Evolutionary conservation across 2,329 filamentous ascomycete genomes (phyloP).

Genomic region (Colletotrichum orchidophilum): DNA sequence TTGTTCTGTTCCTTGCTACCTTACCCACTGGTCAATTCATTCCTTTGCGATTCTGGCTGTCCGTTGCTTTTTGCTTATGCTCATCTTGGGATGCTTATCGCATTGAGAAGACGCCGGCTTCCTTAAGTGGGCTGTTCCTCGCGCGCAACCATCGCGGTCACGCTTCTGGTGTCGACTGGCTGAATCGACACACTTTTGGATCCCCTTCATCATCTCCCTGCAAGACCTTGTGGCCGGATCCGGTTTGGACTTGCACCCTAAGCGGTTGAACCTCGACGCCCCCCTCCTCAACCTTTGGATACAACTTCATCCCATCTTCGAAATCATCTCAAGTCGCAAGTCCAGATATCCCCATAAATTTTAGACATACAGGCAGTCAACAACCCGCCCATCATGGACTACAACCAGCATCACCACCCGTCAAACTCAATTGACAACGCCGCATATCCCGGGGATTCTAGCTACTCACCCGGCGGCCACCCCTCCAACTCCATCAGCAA

Average conservation of each 20-base stretch:
- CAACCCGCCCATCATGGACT: slow-evolving; percentile 18
- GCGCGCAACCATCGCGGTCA: background rate
- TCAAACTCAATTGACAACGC: slow-evolving; percentile 22
- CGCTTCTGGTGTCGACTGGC: background rate
- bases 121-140: background rate
- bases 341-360: background rate
- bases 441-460: slow-evolving; percentile 16
- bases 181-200: background rate
- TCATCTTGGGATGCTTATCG: background rate
- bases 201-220: background rate
- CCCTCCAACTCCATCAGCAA: slow-evolving; percentile 29
- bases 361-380: background rate
- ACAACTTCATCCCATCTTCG: background rate
- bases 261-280: background rate
- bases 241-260: background rate
- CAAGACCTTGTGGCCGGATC: background rate
- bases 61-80: background rate
- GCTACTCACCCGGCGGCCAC: slow-evolving; percentile 14
- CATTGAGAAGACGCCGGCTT: background rate
- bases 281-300: background rate
- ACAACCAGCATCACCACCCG: slow-evolving; percentile 19
- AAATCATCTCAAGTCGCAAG: background rate
- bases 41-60: background rate
- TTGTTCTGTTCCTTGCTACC: background rate
- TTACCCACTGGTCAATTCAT: background rate